These are phyloP conservation scores for Punica granatum DNA, from an alignment of 345 rosid species.

Conservation along the genomic window DNA sequence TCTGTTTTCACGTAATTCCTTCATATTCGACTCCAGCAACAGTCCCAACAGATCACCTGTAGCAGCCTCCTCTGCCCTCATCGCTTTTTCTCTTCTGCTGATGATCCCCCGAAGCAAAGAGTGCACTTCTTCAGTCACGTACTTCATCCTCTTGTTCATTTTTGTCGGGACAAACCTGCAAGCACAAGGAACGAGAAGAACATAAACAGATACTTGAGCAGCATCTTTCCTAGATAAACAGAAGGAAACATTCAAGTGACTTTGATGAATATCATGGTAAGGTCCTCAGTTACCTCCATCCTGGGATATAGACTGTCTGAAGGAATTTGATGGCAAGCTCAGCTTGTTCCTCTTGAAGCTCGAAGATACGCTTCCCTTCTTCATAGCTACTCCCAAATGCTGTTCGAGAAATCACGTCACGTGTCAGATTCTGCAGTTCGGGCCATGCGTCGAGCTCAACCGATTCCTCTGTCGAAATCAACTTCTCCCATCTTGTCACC, in stretches of 20 bases:
- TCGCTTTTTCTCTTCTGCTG: no score
- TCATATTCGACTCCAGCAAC: slow-evolving; percentile 24
- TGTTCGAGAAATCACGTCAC: no score
- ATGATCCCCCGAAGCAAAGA: slow-evolving; percentile 23
- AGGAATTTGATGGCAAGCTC: slow-evolving; percentile 18
- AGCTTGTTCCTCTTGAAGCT: slow-evolving; percentile 40
- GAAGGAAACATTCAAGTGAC: neutral
- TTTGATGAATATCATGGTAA: no score
- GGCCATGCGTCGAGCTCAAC: slow-evolving; percentile 19
- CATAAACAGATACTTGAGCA: neutral
- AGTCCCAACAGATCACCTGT: slow-evolving; percentile 32
- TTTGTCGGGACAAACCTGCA: slow-evolving; percentile 34
- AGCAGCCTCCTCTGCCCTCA: slow-evolving; percentile 21
- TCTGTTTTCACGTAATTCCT: slow-evolving; percentile 15
- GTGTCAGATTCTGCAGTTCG: slow-evolving; percentile 14
- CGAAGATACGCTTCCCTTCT: slow-evolving; percentile 60
- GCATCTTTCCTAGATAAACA: neutral
- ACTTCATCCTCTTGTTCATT: slow-evolving; percentile 22
- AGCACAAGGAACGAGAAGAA: neutral
- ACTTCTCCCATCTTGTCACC: slow-evolving; percentile 22
- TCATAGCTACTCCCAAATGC: no score
- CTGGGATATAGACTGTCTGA: slow-evolving; percentile 35
- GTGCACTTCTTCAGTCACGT: slow-evolving; percentile 19
- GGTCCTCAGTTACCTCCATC: no score
- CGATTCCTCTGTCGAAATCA: neutral